Evolutionary conservation across 805 yeast species (phyloP).

Genomic region (Candida dajiaensis): DNA sequence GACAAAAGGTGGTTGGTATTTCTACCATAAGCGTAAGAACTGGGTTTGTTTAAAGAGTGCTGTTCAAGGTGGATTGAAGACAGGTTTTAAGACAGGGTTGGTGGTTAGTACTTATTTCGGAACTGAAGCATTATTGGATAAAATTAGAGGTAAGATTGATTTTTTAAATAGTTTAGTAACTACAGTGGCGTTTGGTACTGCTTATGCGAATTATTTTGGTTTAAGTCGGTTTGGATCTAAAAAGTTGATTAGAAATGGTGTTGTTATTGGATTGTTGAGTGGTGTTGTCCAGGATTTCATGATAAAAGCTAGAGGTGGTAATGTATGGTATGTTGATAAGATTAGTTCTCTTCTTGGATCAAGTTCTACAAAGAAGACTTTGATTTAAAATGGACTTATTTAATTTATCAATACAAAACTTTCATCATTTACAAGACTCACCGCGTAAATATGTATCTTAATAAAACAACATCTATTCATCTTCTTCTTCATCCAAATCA

Average conservation of each 20-base stretch:
- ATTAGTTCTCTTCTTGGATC: too few species aligned
- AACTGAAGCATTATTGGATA: conserved; percentile 57
- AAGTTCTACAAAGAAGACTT: too few species aligned
- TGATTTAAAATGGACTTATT: too few species aligned
- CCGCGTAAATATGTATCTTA: too few species aligned
- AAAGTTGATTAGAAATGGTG: conserved; percentile 44
- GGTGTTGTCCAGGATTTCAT: conserved; percentile 67
- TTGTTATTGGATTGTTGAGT: conserved; percentile 48
- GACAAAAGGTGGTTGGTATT: conserved; percentile 81
- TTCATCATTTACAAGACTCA: too few species aligned
- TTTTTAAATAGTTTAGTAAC: conserved; percentile 58
- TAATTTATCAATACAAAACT: too few species aligned
- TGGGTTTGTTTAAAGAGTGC: conserved; percentile 63
- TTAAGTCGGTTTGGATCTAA: conserved; percentile 38
- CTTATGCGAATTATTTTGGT: conserved; percentile 38
- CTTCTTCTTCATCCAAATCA: conserved; percentile 62
- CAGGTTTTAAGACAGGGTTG: conserved; percentile 35
- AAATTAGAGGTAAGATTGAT: conserved; percentile 46
- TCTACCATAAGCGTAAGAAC: conserved; percentile 78
- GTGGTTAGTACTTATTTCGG: conserved; percentile 49
- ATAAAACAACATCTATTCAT: conserved; percentile 28
- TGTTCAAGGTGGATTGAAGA: conserved; percentile 39
- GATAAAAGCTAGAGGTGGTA: conserved; percentile 51
- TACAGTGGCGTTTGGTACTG: conserved; percentile 44
- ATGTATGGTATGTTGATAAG: conserved; percentile 52